Evolutionary conservation across 345 rosid species (phyloP).

Genomic region (Bruguiera parviflora): DNA sequence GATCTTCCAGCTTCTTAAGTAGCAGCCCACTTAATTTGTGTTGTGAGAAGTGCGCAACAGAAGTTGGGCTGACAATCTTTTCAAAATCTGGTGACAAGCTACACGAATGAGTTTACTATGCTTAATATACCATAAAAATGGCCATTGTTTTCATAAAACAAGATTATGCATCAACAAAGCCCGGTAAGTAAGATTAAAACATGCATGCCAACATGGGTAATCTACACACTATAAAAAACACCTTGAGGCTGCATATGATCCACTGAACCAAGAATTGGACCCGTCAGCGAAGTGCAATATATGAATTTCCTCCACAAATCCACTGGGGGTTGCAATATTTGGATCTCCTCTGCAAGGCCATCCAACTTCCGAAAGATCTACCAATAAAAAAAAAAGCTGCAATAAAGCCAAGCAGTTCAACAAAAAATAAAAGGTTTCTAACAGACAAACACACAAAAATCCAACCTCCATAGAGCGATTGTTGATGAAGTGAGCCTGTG

Average conservation of each 20-base stretch:
- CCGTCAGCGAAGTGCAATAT: constrained; percentile 84
- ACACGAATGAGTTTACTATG: constrained; percentile 13
- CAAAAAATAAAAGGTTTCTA: not conserved
- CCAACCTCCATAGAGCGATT: constrained; percentile 94
- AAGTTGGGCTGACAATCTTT: constrained; percentile 72
- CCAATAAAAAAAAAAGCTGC: constrained; percentile 3
- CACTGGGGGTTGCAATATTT: constrained; percentile 76
- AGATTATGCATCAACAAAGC: constrained; percentile 1
- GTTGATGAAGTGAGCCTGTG: constrained; percentile 97
- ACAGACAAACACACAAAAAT: not conserved
- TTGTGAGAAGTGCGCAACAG: constrained; percentile 94
- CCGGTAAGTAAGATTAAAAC: not conserved
- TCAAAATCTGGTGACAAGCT: constrained; percentile 58
- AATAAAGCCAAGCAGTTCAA: constrained; percentile 7
- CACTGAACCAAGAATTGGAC: constrained; percentile 79
- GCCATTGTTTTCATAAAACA: not conserved
- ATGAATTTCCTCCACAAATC: constrained; percentile 90
- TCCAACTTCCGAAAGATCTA: constrained; percentile 77
- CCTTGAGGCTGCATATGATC: constrained; percentile 99
- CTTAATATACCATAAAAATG: not conserved
- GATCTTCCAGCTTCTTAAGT: constrained; percentile 61
- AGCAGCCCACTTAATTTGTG: constrained; percentile 62
- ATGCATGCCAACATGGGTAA: not conserved
- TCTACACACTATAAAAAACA: constrained; percentile 18
- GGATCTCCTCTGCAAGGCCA: constrained; percentile 85